Conservation (phyloP, 148 eudicot genomes). For the Amaranthus cruentus region DNA sequence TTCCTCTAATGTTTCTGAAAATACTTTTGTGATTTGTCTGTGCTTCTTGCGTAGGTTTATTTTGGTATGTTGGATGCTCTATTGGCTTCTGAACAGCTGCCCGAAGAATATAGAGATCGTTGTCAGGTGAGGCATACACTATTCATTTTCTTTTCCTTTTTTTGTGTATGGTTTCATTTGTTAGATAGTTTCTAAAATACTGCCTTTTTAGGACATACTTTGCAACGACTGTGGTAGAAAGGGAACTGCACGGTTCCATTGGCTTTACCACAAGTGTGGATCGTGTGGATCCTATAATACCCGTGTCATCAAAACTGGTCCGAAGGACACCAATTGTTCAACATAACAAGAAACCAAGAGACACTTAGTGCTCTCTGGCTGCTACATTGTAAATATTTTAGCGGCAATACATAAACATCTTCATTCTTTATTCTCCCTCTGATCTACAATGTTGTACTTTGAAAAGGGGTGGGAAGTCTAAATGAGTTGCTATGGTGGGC, state of each 20-base stretch:
- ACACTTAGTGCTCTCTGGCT: conserved; percentile 2
- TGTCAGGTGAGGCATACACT: conserved; percentile 53
- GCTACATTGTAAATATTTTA: conserved; percentile 22
- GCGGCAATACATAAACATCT: conserved; percentile 20
- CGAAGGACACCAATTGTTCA: conserved; percentile 37
- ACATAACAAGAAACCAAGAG: conserved; percentile 13
- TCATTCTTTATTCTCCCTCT: conserved; percentile 5
- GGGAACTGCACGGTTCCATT: conserved; percentile 80
- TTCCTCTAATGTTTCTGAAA: no score
- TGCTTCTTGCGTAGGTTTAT: conserved; percentile 56
- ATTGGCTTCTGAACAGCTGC: conserved; percentile 85
- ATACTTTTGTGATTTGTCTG: background rate
- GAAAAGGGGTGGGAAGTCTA: background rate
- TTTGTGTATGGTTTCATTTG: background rate
- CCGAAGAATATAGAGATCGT: conserved; percentile 81
- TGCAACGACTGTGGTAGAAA: conserved; percentile 92
- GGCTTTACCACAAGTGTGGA: conserved; percentile 97
- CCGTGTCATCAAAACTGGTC: conserved; percentile 64
- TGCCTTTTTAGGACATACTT: conserved; percentile 62
- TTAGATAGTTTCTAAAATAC: conserved; percentile 4
- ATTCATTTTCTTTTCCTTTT: background rate
- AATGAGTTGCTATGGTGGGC: background rate
- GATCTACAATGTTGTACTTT: background rate
- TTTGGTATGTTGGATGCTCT: conserved; percentile 96
- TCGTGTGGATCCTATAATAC: conserved; percentile 89